Conservation (phyloP, 345 rosid species). For the Tarenaya hassleriana region DNA sequence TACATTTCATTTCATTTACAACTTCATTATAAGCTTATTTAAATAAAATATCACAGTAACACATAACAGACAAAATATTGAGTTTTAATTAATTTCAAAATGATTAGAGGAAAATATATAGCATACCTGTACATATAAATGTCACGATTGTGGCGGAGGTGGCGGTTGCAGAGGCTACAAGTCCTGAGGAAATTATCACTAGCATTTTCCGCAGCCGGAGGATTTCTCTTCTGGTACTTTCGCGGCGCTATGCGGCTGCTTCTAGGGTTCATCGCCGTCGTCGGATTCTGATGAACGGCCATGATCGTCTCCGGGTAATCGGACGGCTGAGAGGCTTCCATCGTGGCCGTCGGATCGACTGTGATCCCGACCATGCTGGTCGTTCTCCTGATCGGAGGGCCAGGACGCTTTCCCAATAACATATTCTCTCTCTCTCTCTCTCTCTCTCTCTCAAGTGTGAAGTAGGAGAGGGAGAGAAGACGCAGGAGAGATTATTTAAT, state of each 20-base stretch:
- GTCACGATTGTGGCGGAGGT: constrained; percentile 39
- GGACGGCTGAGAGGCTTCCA: constrained; percentile 28
- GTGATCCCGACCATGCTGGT: constrained; percentile 62
- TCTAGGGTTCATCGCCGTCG: constrained; percentile 1
- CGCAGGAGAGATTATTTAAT: constrained; percentile 16
- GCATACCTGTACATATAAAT: constrained; percentile 79
- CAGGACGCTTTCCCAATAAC: constrained; percentile 63
- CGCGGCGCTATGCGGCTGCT: not conserved
- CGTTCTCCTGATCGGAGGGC: constrained; percentile 59
- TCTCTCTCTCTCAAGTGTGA: not conserved
- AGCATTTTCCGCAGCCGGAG: constrained; percentile 5
- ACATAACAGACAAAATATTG: no score
- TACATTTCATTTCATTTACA: no score
- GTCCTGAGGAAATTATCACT: constrained; percentile 23
- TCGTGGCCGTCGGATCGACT: constrained; percentile 27
- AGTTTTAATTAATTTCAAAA: no score
- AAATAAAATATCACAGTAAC: not conserved
- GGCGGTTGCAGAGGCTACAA: constrained; percentile 26
- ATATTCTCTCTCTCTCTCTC: constrained; percentile 22
- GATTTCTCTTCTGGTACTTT: not conserved
- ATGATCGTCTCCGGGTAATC: constrained; percentile 22
- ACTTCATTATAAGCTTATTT: no score
- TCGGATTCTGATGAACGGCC: constrained; percentile 15
- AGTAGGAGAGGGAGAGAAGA: not conserved
- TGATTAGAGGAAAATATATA: no score